Evolutionary conservation across 2,329 filamentous ascomycete genomes (phyloP).

Genomic region (Ascochyta rabiei): DNA sequence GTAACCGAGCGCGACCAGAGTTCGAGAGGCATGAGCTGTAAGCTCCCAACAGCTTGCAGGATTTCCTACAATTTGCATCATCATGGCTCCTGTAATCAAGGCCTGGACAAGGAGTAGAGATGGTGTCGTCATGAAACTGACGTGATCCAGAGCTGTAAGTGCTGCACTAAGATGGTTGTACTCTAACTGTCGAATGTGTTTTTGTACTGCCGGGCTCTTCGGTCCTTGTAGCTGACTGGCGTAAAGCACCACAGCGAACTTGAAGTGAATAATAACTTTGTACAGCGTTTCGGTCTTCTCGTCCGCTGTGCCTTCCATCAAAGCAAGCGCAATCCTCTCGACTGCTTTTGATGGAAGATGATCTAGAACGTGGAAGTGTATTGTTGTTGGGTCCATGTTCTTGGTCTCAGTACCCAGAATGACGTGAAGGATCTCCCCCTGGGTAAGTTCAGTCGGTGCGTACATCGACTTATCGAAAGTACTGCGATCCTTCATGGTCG

Average conservation of each 20-base stretch:
- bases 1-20: slow-evolving; percentile 40
- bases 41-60: slow-evolving; percentile 41
- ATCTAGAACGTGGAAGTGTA: slow-evolving; percentile 35
- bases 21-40: slow-evolving; percentile 39
- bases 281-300: slow-evolving; percentile 38
- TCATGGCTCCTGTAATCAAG: slow-evolving; percentile 39
- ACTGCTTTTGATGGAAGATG: slow-evolving; percentile 40
- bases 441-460: slow-evolving; percentile 31
- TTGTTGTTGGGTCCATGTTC: slow-evolving; percentile 14
- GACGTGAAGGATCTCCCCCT: slow-evolving; percentile 36
- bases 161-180: slow-evolving; percentile 38
- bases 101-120: slow-evolving; percentile 39
- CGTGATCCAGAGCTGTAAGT: slow-evolving; percentile 36
- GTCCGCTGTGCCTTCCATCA: slow-evolving; percentile 38
- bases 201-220: slow-evolving; percentile 30
- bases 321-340: slow-evolving; percentile 36
- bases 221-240: slow-evolving; percentile 31
- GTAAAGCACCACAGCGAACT: slow-evolving; percentile 35
- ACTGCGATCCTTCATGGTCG: slow-evolving; percentile 30
- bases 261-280: slow-evolving; percentile 42
- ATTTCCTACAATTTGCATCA: slow-evolving; percentile 45
- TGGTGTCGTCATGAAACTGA: slow-evolving; percentile 37
- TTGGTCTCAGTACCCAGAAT: slow-evolving; percentile 33
- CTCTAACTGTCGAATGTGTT: slow-evolving; percentile 35
- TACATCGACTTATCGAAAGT: slow-evolving; percentile 34